A percentile compares a stretch with the other conserved stretches of the same genome.
Conservation (phyloP, 306 rosid species). For the Acacia crassicarpa region DNA sequence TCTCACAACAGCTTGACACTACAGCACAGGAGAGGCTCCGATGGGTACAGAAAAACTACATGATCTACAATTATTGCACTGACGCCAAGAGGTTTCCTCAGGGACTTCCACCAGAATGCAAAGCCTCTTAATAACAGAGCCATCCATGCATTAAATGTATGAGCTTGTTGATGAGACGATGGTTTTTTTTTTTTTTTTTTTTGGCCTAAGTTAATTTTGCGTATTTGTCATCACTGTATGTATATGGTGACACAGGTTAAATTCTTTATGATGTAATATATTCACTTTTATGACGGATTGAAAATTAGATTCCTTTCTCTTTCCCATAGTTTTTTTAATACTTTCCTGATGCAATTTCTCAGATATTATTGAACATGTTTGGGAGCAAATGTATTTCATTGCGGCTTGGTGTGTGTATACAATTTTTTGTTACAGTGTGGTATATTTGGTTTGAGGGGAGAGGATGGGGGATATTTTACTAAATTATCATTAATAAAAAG, state of each 20-base stretch:
- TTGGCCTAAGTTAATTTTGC: background rate
- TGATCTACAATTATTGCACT: slow-evolving; percentile 68
- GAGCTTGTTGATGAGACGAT: background rate
- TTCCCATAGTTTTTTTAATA: too few relatives aligned
- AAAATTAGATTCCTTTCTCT: too few relatives aligned
- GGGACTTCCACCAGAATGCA: slow-evolving; percentile 65
- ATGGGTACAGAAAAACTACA: slow-evolving; percentile 68
- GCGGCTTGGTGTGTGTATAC: too few relatives aligned
- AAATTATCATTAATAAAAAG: too few relatives aligned
- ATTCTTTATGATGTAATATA: background rate
- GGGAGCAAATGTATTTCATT: too few relatives aligned
- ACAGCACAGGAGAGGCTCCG: slow-evolving; percentile 37
- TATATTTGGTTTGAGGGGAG: too few relatives aligned
- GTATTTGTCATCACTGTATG: background rate
- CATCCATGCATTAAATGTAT: background rate
- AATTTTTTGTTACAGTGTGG: too few relatives aligned
- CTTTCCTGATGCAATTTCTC: too few relatives aligned
- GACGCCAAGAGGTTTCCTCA: slow-evolving; percentile 61
- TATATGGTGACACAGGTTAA: background rate
- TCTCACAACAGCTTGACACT: slow-evolving; percentile 45
- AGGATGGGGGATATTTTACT: too few relatives aligned
- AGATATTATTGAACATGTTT: too few relatives aligned
- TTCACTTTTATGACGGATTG: too few relatives aligned
- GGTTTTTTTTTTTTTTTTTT: too few relatives aligned
- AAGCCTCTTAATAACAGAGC: background rate